Evolutionary conservation across 345 rosid species (phyloP).

Genomic region (Geranium rotundifolium): DNA sequence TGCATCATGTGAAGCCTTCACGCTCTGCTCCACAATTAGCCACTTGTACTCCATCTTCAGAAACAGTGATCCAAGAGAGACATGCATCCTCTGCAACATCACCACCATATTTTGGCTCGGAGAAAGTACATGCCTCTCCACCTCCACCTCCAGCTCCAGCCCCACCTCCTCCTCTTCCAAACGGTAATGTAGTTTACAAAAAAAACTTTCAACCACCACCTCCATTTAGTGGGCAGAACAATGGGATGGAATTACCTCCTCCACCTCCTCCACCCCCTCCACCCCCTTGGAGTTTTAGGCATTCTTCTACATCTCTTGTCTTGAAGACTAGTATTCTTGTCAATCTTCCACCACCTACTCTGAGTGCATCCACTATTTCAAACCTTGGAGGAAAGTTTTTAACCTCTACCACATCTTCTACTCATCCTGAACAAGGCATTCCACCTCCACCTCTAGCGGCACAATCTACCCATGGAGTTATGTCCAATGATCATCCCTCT

Average conservation of each 20-base stretch:
- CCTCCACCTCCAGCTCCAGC: conserved; percentile 16
- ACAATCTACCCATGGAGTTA: neutral
- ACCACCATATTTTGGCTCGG: conserved; percentile 5
- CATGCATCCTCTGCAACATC: conserved; percentile 21
- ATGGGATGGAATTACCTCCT: conserved; percentile 28
- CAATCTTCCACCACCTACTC: conserved; percentile 6
- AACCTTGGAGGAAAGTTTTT: neutral
- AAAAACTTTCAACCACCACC: conserved; percentile 25
- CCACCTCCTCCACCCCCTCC: conserved; percentile 30
- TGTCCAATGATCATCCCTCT: neutral
- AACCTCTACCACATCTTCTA: conserved; percentile 11
- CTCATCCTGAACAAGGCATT: conserved; percentile 1
- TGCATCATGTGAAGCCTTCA: conserved; percentile 17
- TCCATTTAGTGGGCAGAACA: conserved; percentile 24
- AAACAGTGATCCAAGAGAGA: conserved; percentile 15
- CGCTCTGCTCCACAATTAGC: conserved; percentile 26
- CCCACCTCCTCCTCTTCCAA: conserved; percentile 17
- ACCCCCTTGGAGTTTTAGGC: conserved; percentile 49
- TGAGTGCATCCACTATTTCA: conserved; percentile 1
- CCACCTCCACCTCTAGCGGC: neutral
- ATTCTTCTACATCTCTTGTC: conserved; percentile 14
- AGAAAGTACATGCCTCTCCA: conserved; percentile 13
- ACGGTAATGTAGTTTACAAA: conserved; percentile 15
- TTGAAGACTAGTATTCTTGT: conserved; percentile 4
- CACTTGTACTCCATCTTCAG: conserved; percentile 23